Percentiles rank a stretch among this genome's conserved stretches.
Conservation (phyloP, 495 filamentous ascomycete species). For the Aspergillus carlsbadensis region DNA sequence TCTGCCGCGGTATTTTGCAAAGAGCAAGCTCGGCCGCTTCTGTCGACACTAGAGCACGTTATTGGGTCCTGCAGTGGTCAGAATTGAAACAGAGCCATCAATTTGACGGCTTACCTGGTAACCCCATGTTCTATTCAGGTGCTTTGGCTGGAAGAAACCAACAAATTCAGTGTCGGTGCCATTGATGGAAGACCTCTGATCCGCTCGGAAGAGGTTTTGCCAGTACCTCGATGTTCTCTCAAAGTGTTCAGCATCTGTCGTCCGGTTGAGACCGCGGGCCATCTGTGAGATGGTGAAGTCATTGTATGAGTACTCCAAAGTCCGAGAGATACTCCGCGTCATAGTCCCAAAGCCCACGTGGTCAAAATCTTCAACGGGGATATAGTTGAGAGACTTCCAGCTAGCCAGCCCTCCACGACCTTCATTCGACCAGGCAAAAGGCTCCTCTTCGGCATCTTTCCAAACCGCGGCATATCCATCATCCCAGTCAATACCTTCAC, state of each 20-base stretch:
- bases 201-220: conserved; percentile 67
- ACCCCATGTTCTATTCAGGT: conserved; percentile 57
- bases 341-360: conserved; percentile 70
- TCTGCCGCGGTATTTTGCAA: conserved; percentile 53
- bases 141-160: conserved; percentile 68
- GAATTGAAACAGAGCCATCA: background rate
- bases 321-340: conserved; percentile 66
- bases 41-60: conserved; percentile 44
- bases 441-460: conserved; percentile 65
- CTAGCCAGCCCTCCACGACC: conserved; percentile 72
- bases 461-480: conserved; percentile 66
- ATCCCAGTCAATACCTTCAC: conserved; percentile 62
- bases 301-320: conserved; percentile 70
- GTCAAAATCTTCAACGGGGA: conserved; percentile 70
- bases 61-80: conserved; percentile 53
- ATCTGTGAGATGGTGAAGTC: conserved; percentile 63
- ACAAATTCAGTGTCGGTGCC: conserved; percentile 49
- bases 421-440: conserved; percentile 68
- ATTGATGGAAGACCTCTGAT: conserved; percentile 46
- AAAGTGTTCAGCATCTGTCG: conserved; percentile 57
- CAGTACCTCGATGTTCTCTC: conserved; percentile 61
- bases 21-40: conserved; percentile 57
- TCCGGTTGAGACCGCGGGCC: conserved; percentile 55
- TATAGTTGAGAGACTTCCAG: conserved; percentile 65
- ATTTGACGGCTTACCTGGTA: conserved; percentile 27